These are phyloP conservation scores for Esteya vermicola DNA, from an alignment of 2,329 filamentous ascomycete genomes.

Conservation along the genomic window DNA sequence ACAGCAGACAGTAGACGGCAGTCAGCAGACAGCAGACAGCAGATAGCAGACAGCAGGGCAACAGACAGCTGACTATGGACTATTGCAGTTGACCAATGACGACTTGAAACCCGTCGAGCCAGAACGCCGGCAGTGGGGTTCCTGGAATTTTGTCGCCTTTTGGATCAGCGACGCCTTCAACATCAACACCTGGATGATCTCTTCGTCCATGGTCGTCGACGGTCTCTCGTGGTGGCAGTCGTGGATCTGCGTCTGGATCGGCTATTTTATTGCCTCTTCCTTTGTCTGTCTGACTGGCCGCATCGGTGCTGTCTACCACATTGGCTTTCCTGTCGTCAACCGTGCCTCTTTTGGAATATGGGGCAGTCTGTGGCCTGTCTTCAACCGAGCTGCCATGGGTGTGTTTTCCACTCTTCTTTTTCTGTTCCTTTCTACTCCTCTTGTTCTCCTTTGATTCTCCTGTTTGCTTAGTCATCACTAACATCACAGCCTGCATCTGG, in stretches of 20 bases:
- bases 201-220: conserved; percentile 62
- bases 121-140: conserved; percentile 65
- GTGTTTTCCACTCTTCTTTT: not conserved
- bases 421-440: not conserved
- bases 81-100: conserved; percentile 57
- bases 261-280: conserved; percentile 61
- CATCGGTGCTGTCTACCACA: conserved; percentile 77
- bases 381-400: conserved; percentile 23
- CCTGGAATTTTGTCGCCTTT: conserved; percentile 80
- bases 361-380: conserved; percentile 38
- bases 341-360: conserved; percentile 55
- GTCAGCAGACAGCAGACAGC: not conserved
- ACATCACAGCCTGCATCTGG: conserved; percentile 19
- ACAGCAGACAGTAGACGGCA: not conserved
- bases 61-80: too few relatives aligned
- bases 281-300: conserved; percentile 70
- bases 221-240: conserved; percentile 87
- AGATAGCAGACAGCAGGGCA: not conserved
- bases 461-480: not conserved
- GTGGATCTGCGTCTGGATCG: conserved; percentile 77
- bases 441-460: conserved; percentile 26
- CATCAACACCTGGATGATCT: conserved; percentile 92
- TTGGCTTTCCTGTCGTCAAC: conserved; percentile 72
- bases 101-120: conserved; percentile 73
- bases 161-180: conserved; percentile 81